Percentiles rank a stretch among this genome's conserved stretches.
phyloP scores from a whole-genome alignment of 768 basidiomycete genomes.

The Botryobasidium botryosum region DNA sequence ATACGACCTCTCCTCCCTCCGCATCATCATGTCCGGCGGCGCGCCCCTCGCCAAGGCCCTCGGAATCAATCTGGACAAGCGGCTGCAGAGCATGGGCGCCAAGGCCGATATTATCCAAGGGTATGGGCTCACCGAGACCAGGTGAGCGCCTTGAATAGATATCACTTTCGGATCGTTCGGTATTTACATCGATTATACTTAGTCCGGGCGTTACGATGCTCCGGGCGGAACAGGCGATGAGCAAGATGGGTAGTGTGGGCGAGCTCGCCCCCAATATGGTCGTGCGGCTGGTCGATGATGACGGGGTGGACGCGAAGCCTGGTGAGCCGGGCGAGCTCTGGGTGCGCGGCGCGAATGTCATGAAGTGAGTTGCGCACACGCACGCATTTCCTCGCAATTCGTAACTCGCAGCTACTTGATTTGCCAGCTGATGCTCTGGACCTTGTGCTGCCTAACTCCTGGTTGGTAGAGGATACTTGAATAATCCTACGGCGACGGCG shows the following conservation, averaged over 20 bases:
- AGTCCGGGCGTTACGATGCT: too few relatives aligned
- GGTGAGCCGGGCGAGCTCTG: conserved; percentile 59
- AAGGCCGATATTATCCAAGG: neutral
- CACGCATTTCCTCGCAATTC: neutral
- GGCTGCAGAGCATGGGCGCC: neutral
- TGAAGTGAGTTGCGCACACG: conserved; percentile 53
- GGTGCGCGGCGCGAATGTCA: conserved; percentile 39
- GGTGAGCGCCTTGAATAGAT: too few relatives aligned
- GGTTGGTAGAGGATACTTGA: conserved; percentile 45
- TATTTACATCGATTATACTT: too few relatives aligned
- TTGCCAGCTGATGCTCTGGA: neutral
- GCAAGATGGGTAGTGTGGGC: conserved; percentile 50
- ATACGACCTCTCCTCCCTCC: conserved; percentile 47
- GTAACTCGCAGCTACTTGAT: neutral
- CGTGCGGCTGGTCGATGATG: conserved; percentile 49
- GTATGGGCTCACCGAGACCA: neutral
- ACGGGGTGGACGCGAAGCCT: conserved; percentile 31
- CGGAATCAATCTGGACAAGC: neutral
- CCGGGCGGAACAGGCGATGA: conserved; percentile 13
- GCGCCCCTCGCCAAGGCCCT: conserved; percentile 37
- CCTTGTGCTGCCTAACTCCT: too few relatives aligned
- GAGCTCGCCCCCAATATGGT: conserved; percentile 57
- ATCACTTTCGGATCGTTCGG: too few relatives aligned
- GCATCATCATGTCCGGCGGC: conserved; percentile 50
- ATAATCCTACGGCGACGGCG: conserved; percentile 51